These are phyloP conservation scores for Aschersonia sp. DNA, from an alignment of 2,329 filamentous ascomycete genomes.

Conservation along the genomic window DNA sequence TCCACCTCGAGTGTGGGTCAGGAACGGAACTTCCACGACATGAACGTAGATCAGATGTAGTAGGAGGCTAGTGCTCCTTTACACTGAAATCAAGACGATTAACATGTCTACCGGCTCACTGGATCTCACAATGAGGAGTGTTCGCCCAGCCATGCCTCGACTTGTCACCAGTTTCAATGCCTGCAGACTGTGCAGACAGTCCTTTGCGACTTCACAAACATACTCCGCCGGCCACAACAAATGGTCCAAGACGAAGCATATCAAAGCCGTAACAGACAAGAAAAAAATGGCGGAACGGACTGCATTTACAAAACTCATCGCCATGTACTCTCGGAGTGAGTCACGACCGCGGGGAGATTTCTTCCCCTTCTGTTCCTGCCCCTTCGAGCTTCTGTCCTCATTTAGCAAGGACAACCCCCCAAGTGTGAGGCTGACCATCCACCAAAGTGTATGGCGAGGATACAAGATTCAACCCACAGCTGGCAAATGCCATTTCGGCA, in stretches of 20 bases:
- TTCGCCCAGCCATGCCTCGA: too few relatives aligned
- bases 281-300: constrained; percentile 61
- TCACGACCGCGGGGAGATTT: not conserved
- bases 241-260: constrained; percentile 94
- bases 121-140: too few relatives aligned
- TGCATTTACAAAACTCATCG: constrained; percentile 56
- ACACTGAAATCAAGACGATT: too few relatives aligned
- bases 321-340: constrained; percentile 59
- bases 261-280: constrained; percentile 75
- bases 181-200: constrained; percentile 33
- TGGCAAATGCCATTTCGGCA: constrained; percentile 55
- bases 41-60: too few relatives aligned
- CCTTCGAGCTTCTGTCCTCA: not conserved
- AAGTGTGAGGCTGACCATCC: constrained; percentile 5
- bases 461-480: constrained; percentile 56
- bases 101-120: too few relatives aligned
- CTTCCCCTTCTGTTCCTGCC: not conserved
- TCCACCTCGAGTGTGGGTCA: too few relatives aligned
- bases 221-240: constrained; percentile 64
- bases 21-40: too few relatives aligned
- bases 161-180: constrained; percentile 6
- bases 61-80: too few relatives aligned
- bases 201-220: constrained; percentile 28
- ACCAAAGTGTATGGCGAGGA: constrained; percentile 58
- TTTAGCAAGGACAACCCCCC: not conserved